These are phyloP conservation scores for Dentiscutata heterogama DNA, from an alignment of 371 early-diverging fungal species.

Conservation along the genomic window DNA sequence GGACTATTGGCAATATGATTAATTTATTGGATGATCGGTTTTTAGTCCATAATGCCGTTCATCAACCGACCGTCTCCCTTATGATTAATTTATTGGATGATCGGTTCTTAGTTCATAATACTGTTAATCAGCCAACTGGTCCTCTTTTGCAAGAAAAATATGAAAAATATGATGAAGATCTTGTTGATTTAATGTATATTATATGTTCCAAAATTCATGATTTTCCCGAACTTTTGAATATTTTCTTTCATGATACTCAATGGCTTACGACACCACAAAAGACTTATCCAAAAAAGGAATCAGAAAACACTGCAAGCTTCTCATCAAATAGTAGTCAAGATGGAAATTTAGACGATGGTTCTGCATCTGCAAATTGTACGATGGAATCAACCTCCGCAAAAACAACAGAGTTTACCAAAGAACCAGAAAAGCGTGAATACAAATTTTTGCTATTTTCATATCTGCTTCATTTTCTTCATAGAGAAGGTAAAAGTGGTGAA, in stretches of 20 bases:
- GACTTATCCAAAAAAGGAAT: conserved; percentile 42
- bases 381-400: conserved; percentile 13
- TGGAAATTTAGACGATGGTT: conserved; percentile 43
- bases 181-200: conserved; percentile 90
- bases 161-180: conserved; percentile 82
- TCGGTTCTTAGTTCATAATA: conserved; percentile 74
- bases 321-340: conserved; percentile 44
- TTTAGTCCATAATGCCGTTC: conserved; percentile 90
- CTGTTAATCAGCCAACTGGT: conserved; percentile 88
- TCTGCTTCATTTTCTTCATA: conserved; percentile 85
- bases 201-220: conserved; percentile 93
- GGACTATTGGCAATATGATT: conserved; percentile 85
- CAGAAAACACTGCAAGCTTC: conserved; percentile 19
- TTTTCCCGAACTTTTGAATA: conserved; percentile 85
- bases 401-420: conserved; percentile 40
- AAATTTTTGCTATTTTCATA: conserved; percentile 91
- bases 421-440: conserved; percentile 63
- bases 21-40: conserved; percentile 88
- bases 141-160: conserved; percentile 75
- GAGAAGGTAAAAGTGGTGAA: conserved; percentile 90
- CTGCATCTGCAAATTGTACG: background rate
- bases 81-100: conserved; percentile 87
- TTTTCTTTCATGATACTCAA: conserved; percentile 89
- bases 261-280: conserved; percentile 79
- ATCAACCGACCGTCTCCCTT: conserved; percentile 86